These are phyloP conservation scores for Ophiocordyceps camponoti-floridani DNA, from an alignment of 2,329 filamentous ascomycete genomes.

Conservation along the genomic window DNA sequence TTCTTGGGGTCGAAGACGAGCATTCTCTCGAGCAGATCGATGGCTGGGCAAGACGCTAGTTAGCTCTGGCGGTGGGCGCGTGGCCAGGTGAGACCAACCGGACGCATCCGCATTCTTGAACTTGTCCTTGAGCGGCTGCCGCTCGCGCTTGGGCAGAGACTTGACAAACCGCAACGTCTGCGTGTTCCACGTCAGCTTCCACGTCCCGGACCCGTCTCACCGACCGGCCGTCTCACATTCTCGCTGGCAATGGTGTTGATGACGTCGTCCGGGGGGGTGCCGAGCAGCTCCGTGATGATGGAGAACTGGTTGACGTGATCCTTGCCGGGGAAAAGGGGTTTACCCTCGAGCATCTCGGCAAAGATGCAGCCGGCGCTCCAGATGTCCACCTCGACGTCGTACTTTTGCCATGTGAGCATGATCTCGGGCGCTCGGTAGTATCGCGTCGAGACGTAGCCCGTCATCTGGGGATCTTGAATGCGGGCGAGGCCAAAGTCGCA, in stretches of 20 bases:
- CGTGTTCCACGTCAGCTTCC: too few species aligned
- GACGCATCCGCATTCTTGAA: constrained; percentile 87
- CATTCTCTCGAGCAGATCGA: constrained; percentile 91
- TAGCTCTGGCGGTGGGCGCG: neutral
- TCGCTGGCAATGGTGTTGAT: constrained; percentile 98
- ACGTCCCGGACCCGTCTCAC: too few species aligned
- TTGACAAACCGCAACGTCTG: constrained; percentile 94
- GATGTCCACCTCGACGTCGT: constrained; percentile 97
- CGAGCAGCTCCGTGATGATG: constrained; percentile 94
- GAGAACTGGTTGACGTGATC: constrained; percentile 99
- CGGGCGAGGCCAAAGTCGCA: constrained; percentile 96
- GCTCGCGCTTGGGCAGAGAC: constrained; percentile 85
- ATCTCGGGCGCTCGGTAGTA: constrained; percentile 99
- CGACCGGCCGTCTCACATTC: too few species aligned
- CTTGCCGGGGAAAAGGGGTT: constrained; percentile 95
- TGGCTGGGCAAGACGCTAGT: constrained; percentile 33
- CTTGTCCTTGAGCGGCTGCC: constrained; percentile 70
- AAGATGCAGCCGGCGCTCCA: too few species aligned
- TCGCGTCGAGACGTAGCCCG: constrained; percentile 92
- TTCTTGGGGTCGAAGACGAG: constrained; percentile 97
- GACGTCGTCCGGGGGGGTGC: constrained; percentile 93
- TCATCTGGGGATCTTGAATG: constrained; percentile 99
- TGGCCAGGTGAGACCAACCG: constrained; percentile 31
- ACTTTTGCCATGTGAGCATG: constrained; percentile 99
- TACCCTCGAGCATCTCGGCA: constrained; percentile 94